phyloP scores from a whole-genome alignment of 495 filamentous ascomycete species.

The Chlorociboria aeruginascens region DNA sequence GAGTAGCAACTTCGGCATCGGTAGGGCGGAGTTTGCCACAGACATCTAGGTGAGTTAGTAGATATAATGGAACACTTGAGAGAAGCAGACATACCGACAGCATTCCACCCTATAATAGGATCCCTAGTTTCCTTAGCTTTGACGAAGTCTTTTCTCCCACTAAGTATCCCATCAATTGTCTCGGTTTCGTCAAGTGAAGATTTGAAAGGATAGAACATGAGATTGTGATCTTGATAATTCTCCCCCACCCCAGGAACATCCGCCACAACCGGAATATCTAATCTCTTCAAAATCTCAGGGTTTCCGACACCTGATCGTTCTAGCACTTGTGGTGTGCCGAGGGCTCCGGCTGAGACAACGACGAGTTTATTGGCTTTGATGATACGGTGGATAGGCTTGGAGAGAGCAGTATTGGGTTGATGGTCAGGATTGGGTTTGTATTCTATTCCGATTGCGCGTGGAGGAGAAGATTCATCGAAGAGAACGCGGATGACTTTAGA shows the following conservation, averaged over 20 bases:
- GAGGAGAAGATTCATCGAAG: slow-evolving; percentile 29
- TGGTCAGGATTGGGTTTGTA: slow-evolving; percentile 22
- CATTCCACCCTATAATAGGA: slow-evolving; percentile 25
- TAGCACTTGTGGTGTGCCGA: slow-evolving; percentile 51
- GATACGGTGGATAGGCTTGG: slow-evolving; percentile 15
- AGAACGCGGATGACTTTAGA: slow-evolving; percentile 38
- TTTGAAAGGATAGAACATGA: slow-evolving; percentile 21
- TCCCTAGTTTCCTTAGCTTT: slow-evolving; percentile 19
- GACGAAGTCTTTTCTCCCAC: slow-evolving; percentile 21
- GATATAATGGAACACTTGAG: not conserved
- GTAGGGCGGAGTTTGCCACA: slow-evolving; percentile 30
- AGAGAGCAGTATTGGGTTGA: slow-evolving; percentile 12
- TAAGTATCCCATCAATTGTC: slow-evolving; percentile 18
- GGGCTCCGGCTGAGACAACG: slow-evolving; percentile 45
- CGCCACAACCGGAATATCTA: slow-evolving; percentile 58
- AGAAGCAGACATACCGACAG: slow-evolving; percentile 20
- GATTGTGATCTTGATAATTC: slow-evolving; percentile 39
- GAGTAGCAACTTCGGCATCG: slow-evolving; percentile 25
- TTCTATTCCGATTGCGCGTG: slow-evolving; percentile 31
- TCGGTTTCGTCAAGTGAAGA: slow-evolving; percentile 12
- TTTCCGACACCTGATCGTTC: slow-evolving; percentile 67
- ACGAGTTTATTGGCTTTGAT: slow-evolving; percentile 38
- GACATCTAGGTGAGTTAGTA: slow-evolving; percentile 25
- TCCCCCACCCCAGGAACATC: slow-evolving; percentile 76
- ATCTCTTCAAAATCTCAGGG: slow-evolving; percentile 46